These are phyloP conservation scores for Colletotrichum acutatum DNA, from an alignment of 2,329 filamentous ascomycete genomes.

Conservation along the genomic window DNA sequence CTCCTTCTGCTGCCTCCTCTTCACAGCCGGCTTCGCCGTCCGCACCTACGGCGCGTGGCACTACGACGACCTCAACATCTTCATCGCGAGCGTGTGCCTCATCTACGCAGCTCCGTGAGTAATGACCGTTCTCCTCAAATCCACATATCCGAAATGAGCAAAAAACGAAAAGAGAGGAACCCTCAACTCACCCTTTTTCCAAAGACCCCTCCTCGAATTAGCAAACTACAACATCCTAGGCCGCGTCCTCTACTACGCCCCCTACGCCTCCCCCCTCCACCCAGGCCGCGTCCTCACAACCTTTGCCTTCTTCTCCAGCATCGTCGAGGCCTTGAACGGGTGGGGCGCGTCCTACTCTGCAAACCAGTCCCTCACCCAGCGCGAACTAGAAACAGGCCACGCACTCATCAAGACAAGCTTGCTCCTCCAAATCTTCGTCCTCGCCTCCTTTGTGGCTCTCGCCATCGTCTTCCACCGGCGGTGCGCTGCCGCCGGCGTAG, in stretches of 20 bases:
- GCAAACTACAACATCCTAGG: slow-evolving; percentile 72
- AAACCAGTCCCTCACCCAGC: slow-evolving; percentile 53
- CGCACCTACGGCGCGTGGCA: slow-evolving; percentile 46
- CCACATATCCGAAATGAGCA: background rate
- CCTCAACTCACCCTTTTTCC: background rate
- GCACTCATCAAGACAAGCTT: slow-evolving; percentile 62
- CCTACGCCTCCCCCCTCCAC: slow-evolving; percentile 65
- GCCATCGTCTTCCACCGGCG: slow-evolving; percentile 60
- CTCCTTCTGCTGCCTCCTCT: slow-evolving; percentile 64
- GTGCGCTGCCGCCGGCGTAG: slow-evolving; percentile 50
- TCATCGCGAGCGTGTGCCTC: slow-evolving; percentile 48
- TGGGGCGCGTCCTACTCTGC: slow-evolving; percentile 60
- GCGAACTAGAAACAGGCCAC: slow-evolving; percentile 53
- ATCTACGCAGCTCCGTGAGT: slow-evolving; percentile 49
- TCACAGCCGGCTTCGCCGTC: slow-evolving; percentile 65
- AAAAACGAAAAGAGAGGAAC: background rate
- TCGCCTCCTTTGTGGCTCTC: slow-evolving; percentile 59
- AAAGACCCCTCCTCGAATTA: slow-evolving; percentile 66
- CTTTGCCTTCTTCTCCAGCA: slow-evolving; percentile 56
- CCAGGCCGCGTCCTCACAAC: slow-evolving; percentile 57
- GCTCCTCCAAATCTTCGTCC: slow-evolving; percentile 65
- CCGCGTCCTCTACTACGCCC: slow-evolving; percentile 69
- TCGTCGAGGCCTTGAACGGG: slow-evolving; percentile 61
- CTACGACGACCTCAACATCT: slow-evolving; percentile 45
- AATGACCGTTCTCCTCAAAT: no score